Base-by-base conservation (phyloP, 2,329 filamentous ascomycete genomes). In the Xylaria sp. region DNA sequence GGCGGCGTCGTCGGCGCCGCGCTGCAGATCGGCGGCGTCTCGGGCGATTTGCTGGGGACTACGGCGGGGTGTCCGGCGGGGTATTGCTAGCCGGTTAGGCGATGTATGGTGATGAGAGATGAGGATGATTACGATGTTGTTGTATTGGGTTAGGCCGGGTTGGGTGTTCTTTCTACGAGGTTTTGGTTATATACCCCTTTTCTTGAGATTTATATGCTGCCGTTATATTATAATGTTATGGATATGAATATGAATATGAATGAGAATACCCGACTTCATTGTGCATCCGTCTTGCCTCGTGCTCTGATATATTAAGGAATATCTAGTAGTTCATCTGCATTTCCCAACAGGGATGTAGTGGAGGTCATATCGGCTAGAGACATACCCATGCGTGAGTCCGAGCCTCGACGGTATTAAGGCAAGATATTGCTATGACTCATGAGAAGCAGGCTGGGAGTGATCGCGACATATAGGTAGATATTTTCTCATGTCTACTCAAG, bases 1-100 rank as follows among this genome's bases (percentile, higher is more conserved):
- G 84, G 84, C 29, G 84, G 84, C 59, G 82, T 86, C n/a, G 65
- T 87, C 43, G 81, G 81, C 56, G 81, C 81, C 8, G 40, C 53
- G 34, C 60, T 73, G 37, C 67, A 72, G 52, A 65, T 74, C 17
- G 64, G 59, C 18, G 65, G 68, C 11, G 69, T 72, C 16, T 69
- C 66, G 11, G 66, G 70, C 2, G 69, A 72, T 34, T 43, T 67
- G 9, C 65, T 65, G 16, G 71, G 70, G 19, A 70, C 70, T 9
- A 66, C 51, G 5, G 57, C 64, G 29, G 71, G 67, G 9, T 74
- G 71, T 57, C 71, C 71, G 7, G 55, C 47, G 4, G 63, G 60
- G 11, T 53, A 48, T 13, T 71, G 69, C 51, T 72, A 64, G 48
- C 26, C n/a, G n/a, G n/a, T n/a, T n/a, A n/a, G n/a, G n/a, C n/a